Evolutionary conservation across 1,284 basidiomycete genomes (phyloP), one percentile per base, ranked within the genome.

Genomic region (Cystobasidium slooffiae): DNA sequence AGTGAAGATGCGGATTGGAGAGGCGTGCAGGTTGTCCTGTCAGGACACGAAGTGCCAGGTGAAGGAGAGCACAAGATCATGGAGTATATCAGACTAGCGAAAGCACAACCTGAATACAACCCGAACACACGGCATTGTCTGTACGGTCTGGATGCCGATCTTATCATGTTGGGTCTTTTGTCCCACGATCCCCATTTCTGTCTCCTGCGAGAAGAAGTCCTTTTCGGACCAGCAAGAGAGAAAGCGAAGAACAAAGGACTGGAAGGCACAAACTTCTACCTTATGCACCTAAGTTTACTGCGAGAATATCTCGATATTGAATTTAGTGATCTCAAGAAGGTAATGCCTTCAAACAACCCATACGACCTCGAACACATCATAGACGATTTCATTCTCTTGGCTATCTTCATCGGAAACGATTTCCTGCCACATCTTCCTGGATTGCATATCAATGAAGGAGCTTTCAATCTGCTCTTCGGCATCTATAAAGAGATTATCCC

Each of bases 41-140:
- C 94, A 49, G 97, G 96, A n/a, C 95, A 99, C 82, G 95, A 99
- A 79, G 84, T 97, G 4, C 96, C 96, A 0, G 97, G 97, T 77
- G 97, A 99, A 83, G 97, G 97, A 77, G 97, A 99, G 82, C 97
- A 99, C 87, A 99, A 99, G 86, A 96, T 99, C 80, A 98, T 99
- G 91, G 97, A 99, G 83, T 99, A 96, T 83, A 98, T 99, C 81
- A 91, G 97, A 65, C 85, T 94, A 76, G 89, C 90, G 74, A 93
- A 96, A 80, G 94, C 97, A 37, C 97, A 99, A 83, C 92, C 92
- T 9, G 91, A 92, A 81, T 97, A 99, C 84, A 89, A 94, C 82
- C 91, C 93, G 22, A 95, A 96, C 81, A 86, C 93, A 67, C 90
- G 97, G 77, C 97, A 99, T 84, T 99, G 97, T 84, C 85, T 99